Base-by-base conservation (phyloP, 495 filamentous ascomycete species). In the Neohortaea acidophila region DNA sequence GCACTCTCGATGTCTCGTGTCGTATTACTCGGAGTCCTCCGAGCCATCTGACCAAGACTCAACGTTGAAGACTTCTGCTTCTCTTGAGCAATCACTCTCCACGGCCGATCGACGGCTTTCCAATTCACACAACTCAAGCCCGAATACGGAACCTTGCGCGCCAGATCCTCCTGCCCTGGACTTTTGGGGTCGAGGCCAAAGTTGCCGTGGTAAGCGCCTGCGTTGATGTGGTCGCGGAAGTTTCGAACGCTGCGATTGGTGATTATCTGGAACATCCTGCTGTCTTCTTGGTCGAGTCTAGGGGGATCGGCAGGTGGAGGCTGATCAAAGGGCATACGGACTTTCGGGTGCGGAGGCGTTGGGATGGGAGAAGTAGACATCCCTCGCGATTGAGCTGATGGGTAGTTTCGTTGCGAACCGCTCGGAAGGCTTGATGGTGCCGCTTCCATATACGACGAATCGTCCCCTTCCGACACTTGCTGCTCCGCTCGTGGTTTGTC, bases 151-250 rank as follows among this genome's bases (percentile, higher is more conserved):
- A 57, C 52, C 5, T 36, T 32, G 19, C 53, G 47, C 10, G 34
- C 41, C 36, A 60, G 35, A 39, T 56, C 55, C 38, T 49, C 40
- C 39, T 58, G 55, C 39, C 41, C 51, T 26, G 49, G 38, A 1
- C 22, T 29, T 27, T 50, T 45, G 29, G 39, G 44, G 26, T 47
- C 47, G 13, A 48, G 14, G 6, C 17, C 33, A 40, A 63, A 66
- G 4, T 38, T 18, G 21, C 50, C 52, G 33, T 61, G 61, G 35
- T 53, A 61, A 8, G 55, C 51, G 33, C 55, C 45, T n/a, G 55
- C 50, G 20, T 56, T 59, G n/a, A 57, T 41, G n/a, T 57, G 53
- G 45, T 64, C 58, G 20, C 47, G 37, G 21, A 50, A 45, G 20
- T 59, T 48, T 26, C 49, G 29, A n/a, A 33, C 38, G 10, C 59